Evolutionary conservation across 1,139 yeast species (phyloP), one percentile per base, ranked within the genome.

Genomic region (Ogataea hybrid): DNA sequence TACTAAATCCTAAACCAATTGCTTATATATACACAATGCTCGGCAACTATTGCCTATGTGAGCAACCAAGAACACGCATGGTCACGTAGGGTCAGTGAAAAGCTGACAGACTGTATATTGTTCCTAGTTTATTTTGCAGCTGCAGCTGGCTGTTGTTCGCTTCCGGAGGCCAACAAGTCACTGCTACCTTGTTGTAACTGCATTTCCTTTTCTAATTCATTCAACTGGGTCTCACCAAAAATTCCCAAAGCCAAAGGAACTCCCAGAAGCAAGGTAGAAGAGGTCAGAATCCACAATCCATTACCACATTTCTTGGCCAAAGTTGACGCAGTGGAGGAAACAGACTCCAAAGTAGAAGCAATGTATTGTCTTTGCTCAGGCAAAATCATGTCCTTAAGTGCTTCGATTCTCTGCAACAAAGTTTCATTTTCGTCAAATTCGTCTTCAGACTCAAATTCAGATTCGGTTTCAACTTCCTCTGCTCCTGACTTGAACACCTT

Each of bases 151-250:
- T 70, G 69, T 59, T 70, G 69, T 59, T 75, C 81, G 37, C 84
- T 78, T 47, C 87, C 86, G 50, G 90, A 84, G 41, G 94, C 89
- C 58, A 86, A 72, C 39, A 87, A 81, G 53, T 84, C 94, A 61
- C 82, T 87, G 28, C 94, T 87, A 35, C 54, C 51, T 67, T 85
- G 89, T 63, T 84, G 90, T 63, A 88, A 74, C 56, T 84, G 81
- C 76, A 89, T 82, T 63, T 88, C 95, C 72, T 86, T 87, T 71
- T 90, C 97, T 84, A 88, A 79, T 69, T 90, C 97, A 31, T 82
- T 81, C 63, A 90, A 77, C 70, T 90, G 97, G 60, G 89, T 92
- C 71, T 90, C 98, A 49, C 90, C 81, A 59, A 90, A 75, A 54
- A 90, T 85, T 41, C 96, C 86, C 61, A 92, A 73, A 6, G 96